Evolutionary conservation across 2,329 filamentous ascomycete genomes (phyloP).

Genomic region (Arthroderma uncinatum): DNA sequence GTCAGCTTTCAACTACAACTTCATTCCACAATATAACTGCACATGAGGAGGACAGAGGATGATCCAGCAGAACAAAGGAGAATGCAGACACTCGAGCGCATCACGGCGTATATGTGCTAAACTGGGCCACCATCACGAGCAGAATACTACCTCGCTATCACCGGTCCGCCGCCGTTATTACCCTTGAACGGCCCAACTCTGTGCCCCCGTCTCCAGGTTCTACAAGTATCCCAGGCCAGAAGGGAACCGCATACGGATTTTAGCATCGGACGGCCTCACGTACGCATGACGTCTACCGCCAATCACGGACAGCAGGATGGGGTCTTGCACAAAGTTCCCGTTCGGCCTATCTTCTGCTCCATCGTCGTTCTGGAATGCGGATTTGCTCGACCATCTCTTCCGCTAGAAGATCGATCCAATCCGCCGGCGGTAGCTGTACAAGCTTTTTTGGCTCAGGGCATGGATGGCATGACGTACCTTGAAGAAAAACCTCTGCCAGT

Average conservation of each 20-base stretch:
- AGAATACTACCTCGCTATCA: background rate
- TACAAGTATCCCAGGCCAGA: background rate
- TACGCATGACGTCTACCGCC: background rate
- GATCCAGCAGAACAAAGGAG: background rate
- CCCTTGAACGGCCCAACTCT: background rate
- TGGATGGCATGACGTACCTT: background rate
- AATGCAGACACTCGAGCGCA: background rate
- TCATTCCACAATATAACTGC: background rate
- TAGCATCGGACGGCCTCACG: background rate
- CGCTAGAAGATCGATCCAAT: background rate
- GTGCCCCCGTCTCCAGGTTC: background rate
- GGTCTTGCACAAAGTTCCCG: background rate
- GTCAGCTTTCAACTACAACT: background rate
- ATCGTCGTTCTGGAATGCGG: background rate
- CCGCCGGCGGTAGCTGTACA: background rate
- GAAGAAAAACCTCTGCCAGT: background rate
- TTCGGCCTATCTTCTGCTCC: background rate
- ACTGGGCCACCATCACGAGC: background rate
- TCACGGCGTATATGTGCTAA: background rate
- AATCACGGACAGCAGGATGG: background rate
- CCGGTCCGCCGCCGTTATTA: background rate
- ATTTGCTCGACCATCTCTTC: background rate
- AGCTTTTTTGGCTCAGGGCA: background rate
- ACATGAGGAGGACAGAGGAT: background rate
- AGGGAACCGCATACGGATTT: background rate